Base-by-base conservation (phyloP, 2,329 filamentous ascomycete species). In the Neonectria ditissima region DNA sequence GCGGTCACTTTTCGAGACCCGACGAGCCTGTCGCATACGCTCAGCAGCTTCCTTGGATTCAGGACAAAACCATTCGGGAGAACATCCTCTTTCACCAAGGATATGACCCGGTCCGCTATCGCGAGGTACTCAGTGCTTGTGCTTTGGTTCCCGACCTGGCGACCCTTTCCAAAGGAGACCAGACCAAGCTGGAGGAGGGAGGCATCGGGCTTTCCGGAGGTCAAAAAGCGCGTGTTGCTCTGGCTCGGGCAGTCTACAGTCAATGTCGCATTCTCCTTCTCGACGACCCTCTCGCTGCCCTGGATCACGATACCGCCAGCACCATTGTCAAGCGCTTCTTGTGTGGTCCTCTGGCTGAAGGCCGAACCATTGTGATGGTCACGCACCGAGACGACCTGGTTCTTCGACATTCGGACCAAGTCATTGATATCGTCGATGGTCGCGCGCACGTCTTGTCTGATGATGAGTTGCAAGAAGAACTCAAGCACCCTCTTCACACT, bases 311-410 rank as follows among this genome's bases (percentile, higher is more conserved):
- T 28, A 91, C 88, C 0, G 87, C 87, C 0, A 86, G 78, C 75
- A 85, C 74, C 70, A 92, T 81, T 76, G 70, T 97, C 84, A 86
- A 79, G 66, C 87, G 81, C 77, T 85, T 80, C 68, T 82, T 93
- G 55, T 83, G 85, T 20, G 86, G 86, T 0, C 81, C 90, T 0
- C 85, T 91, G 0, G 80, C 85, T 10, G 85, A 88, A 59, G 85
- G 82, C 7, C 85, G 92, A 6, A 92, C 91, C 0, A 89, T 92
- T 0, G 86, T 96, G n/a, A 87, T 94, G 44, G 92, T 95, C 51
- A 94, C 93, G 0, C 91, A 94, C 74, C 85, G 90, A 39, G 90
- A 94, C n/a, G 90, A 94, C 65, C 80, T 97, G 10, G 92, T 93
- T 63, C 85, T 88, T 20, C 83, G 86, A n/a, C 82, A 94, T 45